Conservation (phyloP, 768 basidiomycete genomes). For the Lepiota subincarnata region DNA sequence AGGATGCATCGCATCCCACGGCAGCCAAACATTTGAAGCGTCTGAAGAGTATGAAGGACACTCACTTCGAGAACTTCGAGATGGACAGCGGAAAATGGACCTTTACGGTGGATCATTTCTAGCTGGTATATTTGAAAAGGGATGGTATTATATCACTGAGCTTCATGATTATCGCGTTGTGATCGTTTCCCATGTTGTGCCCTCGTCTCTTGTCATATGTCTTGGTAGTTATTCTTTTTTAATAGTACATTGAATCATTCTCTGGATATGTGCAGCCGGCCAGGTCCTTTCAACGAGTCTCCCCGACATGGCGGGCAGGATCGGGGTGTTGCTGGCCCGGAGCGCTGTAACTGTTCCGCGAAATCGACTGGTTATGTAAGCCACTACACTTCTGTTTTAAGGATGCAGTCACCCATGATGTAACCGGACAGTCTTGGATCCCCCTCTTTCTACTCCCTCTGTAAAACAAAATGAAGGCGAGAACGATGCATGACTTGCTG, state of each 20-base stretch:
- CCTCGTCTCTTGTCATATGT: constrained; percentile 1
- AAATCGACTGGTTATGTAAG: neutral
- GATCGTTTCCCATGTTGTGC: constrained; percentile 1
- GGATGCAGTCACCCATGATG: neutral
- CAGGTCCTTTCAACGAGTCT: too few species aligned
- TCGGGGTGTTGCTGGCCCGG: neutral
- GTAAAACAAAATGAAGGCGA: constrained; percentile 30
- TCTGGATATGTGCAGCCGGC: too few species aligned
- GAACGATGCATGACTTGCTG: neutral
- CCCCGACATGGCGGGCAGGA: too few species aligned
- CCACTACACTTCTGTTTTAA: too few species aligned
- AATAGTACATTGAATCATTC: neutral
- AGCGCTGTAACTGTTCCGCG: neutral
- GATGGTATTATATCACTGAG: constrained; percentile 6
- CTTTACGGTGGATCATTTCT: constrained; percentile 94
- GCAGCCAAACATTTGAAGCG: constrained; percentile 74
- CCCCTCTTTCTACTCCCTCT: constrained; percentile 6
- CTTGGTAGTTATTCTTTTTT: constrained; percentile 7
- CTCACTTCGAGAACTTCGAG: constrained; percentile 80
- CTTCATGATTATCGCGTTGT: constrained; percentile 7
- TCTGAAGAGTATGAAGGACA: constrained; percentile 80
- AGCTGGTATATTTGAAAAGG: constrained; percentile 19
- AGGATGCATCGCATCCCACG: constrained; percentile 67
- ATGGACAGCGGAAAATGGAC: constrained; percentile 84
- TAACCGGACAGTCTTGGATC: neutral